A percentile compares a stretch with the other conserved stretches of the same genome.
Evolutionary conservation across 768 basidiomycete genomes (phyloP).

Genomic region (Hypholoma fasciculare): DNA sequence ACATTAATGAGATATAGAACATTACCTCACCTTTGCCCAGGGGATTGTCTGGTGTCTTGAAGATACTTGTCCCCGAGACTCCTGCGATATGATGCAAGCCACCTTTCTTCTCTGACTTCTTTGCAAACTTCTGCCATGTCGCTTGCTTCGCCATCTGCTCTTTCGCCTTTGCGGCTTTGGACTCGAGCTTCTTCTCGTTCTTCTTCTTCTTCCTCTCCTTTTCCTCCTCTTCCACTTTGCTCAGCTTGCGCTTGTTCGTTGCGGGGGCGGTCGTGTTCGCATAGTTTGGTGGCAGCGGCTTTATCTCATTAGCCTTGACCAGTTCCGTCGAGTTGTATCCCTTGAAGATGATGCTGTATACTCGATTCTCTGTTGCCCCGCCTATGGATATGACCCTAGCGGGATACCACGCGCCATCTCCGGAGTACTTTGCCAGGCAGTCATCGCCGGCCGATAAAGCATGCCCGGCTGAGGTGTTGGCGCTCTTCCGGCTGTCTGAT

Average conservation of each 20-base stretch:
- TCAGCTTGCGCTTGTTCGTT: slow-evolving; percentile 75
- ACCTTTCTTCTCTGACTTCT: slow-evolving; percentile 92
- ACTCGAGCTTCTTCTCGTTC: slow-evolving; percentile 91
- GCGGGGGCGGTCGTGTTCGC: slow-evolving; percentile 39
- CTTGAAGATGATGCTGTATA: slow-evolving; percentile 90
- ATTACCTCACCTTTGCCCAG: slow-evolving; percentile 66
- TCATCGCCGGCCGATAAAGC: slow-evolving; percentile 84
- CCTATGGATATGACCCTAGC: slow-evolving; percentile 85
- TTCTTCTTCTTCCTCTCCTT: slow-evolving; percentile 90
- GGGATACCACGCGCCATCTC: slow-evolving; percentile 85
- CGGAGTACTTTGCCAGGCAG: slow-evolving; percentile 82
- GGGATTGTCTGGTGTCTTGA: slow-evolving; percentile 93
- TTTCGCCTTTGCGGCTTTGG: slow-evolving; percentile 81
- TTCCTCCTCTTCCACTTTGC: slow-evolving; percentile 83
- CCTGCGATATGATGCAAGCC: slow-evolving; percentile 76
- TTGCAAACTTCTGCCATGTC: slow-evolving; percentile 94
- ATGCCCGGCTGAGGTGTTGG: slow-evolving; percentile 47
- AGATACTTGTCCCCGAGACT: slow-evolving; percentile 85
- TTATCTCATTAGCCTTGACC: slow-evolving; percentile 70
- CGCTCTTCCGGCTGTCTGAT: slow-evolving; percentile 56
- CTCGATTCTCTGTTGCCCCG: slow-evolving; percentile 77
- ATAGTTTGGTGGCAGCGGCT: slow-evolving; percentile 63
- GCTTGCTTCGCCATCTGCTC: slow-evolving; percentile 84
- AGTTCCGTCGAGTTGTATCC: slow-evolving; percentile 91
- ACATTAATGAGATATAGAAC: slow-evolving; percentile 16